Conservation (phyloP, 2,329 filamentous ascomycete species). For the Penicillium sclerotigenum region DNA sequence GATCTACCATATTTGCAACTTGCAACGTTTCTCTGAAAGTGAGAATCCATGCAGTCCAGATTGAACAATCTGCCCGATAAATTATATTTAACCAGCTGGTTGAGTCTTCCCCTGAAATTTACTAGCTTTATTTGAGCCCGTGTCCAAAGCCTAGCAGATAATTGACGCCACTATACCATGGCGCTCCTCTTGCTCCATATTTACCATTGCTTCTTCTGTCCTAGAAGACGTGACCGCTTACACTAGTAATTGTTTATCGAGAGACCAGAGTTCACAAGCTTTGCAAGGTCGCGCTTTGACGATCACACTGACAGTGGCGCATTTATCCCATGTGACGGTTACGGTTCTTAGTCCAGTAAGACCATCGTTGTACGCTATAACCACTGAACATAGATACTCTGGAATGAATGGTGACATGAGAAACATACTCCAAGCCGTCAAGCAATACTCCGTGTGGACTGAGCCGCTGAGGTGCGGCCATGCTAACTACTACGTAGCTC, state of each 20-base stretch:
- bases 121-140: background rate
- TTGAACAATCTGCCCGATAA: background rate
- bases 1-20: background rate
- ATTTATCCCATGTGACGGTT: background rate
- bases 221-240: background rate
- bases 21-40: background rate
- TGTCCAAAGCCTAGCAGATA: background rate
- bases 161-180: background rate
- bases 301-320: background rate
- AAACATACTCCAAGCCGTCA: background rate
- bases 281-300: background rate
- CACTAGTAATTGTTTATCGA: background rate
- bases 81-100: background rate
- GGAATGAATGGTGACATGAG: background rate
- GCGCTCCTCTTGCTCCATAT: background rate
- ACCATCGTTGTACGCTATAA: background rate
- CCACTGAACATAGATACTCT: background rate
- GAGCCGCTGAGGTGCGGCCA: background rate
- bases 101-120: background rate
- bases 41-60: background rate
- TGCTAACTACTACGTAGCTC: background rate
- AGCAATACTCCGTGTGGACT: background rate
- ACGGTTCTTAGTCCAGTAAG: background rate
- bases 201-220: background rate
- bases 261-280: background rate